phyloP scores from a whole-genome alignment of 345 rosid species.

The Syzygium grande region DNA sequence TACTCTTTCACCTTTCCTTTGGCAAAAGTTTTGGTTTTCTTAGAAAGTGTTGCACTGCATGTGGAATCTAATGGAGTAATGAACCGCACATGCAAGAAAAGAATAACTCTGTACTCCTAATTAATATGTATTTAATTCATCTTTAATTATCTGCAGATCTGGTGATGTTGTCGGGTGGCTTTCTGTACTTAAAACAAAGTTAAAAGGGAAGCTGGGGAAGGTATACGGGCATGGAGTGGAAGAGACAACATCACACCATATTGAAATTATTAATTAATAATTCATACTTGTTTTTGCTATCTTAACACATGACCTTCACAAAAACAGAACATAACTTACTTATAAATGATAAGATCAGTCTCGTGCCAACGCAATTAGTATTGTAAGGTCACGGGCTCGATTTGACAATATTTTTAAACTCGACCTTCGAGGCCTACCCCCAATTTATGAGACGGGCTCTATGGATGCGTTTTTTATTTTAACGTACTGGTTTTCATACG shows the following conservation, averaged over 20 bases:
- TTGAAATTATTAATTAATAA: constrained; percentile 1
- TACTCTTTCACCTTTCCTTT: background rate
- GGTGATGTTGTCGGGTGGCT: constrained; percentile 16
- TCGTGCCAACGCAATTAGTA: background rate
- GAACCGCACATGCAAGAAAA: constrained; percentile 29
- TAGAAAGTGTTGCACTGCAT: background rate
- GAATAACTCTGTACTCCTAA: constrained; percentile 7
- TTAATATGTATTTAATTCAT: background rate
- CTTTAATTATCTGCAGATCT: constrained; percentile 19
- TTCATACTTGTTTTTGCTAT: background rate
- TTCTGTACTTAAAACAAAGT: background rate
- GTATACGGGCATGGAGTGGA: background rate
- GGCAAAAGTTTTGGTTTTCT: background rate
- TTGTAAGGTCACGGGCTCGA: constrained; percentile 6
- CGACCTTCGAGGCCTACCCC: background rate
- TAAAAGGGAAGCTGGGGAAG: background rate
- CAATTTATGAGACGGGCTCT: no score
- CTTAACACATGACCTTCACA: background rate
- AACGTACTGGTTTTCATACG: no score
- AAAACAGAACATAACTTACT: background rate
- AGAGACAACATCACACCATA: background rate
- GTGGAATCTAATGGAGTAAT: background rate
- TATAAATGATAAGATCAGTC: background rate
- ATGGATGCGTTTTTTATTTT: no score
- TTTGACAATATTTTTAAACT: background rate